Base-by-base conservation (phyloP, 441 rosid genomes). In the Populus hybrid region DNA sequence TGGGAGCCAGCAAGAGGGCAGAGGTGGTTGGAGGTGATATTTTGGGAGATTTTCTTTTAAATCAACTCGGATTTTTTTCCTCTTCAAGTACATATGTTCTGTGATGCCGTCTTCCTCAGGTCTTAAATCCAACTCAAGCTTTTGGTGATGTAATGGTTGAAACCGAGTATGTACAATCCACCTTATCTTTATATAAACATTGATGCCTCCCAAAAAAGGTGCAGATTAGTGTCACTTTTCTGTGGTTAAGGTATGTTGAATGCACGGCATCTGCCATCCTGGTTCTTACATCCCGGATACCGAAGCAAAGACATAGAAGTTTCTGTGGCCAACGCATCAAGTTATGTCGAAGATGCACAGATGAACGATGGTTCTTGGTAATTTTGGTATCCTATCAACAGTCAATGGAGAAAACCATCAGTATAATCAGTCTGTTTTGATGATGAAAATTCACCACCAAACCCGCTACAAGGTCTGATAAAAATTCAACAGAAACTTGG, bases 1-100 rank as follows among this genome's bases (percentile, higher is more conserved):
- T 91, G 95, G 95, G 95, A 91, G 63, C 93, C 95, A 32, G 88
- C 82, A 72, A 83, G 88, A 73, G 86, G 88, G 72, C 83, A 79
- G 9, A 80, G 79, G 5, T 89, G 93, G 92, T 74, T 91, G 78
- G 93, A 91, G 85, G 91, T 90, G 81, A 78, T 23, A 9, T 7
- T 21, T 26, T 11, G 26, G 4, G 11, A 9, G 69, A 66, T 26
- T 26, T 66, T 4, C 21, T 28, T 18, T 11, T 19, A 7, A 32
- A 26, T 32, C 36, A 65, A 9, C 68, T 65, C 1, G 53, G 30
- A 65, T 3, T 32, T 26, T 24, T 65, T 6, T 21, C 10, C 30
- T 65, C 30, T 65, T 40, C 30, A 11, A 16, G 3, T 9, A 71
- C 14, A 35, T 53, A 5, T 5, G 9, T 21, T 38, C 21, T 2